Evolutionary conservation across 805 yeast genomes (phyloP).

Genomic region (Wilhelminamyces savonicus): DNA sequence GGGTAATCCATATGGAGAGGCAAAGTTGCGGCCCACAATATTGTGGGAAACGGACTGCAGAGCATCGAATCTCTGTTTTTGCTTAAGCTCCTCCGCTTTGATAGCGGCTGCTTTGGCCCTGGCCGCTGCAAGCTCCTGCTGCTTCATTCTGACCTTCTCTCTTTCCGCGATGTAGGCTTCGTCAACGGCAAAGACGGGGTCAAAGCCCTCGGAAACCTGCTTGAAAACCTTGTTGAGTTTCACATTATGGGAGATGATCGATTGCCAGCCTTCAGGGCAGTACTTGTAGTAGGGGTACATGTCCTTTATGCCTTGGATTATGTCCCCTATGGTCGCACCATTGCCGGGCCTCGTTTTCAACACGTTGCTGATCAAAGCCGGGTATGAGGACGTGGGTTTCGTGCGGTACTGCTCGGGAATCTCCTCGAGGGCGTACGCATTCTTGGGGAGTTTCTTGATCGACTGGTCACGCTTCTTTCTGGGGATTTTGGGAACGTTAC

Average conservation of each 20-base stretch:
- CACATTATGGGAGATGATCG: constrained; percentile 84
- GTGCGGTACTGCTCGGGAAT: constrained; percentile 82
- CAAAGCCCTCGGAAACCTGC: constrained; percentile 52
- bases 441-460: constrained; percentile 46
- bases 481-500: constrained; percentile 27
- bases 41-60: constrained; percentile 20
- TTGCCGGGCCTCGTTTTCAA: constrained; percentile 60
- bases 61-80: constrained; percentile 32
- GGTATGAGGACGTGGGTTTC: constrained; percentile 79
- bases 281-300: constrained; percentile 86
- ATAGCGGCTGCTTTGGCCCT: constrained; percentile 51
- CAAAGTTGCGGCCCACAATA: constrained; percentile 15
- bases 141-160: constrained; percentile 57
- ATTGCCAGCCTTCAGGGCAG: constrained; percentile 98
- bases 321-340: constrained; percentile 52
- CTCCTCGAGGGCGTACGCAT: constrained; percentile 69
- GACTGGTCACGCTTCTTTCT: constrained; percentile 23
- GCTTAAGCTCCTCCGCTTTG: constrained; percentile 45
- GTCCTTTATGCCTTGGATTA: constrained; percentile 80
- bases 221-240: constrained; percentile 81
- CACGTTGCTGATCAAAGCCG: constrained; percentile 75
- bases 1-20: constrained; percentile 18
- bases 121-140: constrained; percentile 58
- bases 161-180: constrained; percentile 78
- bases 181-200: constrained; percentile 85